Base-by-base conservation (phyloP, 2,329 filamentous ascomycete species). In the Colletotrichum cordylinicola region DNA sequence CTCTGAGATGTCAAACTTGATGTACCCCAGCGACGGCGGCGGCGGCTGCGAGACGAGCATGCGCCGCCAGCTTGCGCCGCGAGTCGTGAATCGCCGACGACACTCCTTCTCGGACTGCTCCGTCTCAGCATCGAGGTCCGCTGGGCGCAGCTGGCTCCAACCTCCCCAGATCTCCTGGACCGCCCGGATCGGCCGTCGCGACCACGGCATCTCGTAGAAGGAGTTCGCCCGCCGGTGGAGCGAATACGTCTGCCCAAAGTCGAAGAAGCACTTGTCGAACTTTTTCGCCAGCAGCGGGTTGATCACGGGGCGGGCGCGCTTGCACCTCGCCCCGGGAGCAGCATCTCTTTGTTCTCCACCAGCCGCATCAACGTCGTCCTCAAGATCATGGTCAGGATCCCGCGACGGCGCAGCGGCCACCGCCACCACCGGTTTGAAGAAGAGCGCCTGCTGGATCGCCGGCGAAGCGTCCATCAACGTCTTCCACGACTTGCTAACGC, bases 401-500 rank as follows among this genome's bases (percentile, higher is more conserved):
- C 24, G 56, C 3, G 18, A 67, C 7, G 21, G 16, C 37, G 52
- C 55, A 8, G 33, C 18, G 12, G 52, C n/a, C 52, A 31, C 58
- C 52, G 27, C 58, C 8, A 35, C n/a, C 33, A 60, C 58, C 10
- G 75, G 73, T 55, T 58, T 67, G 65, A 76, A 73, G 69, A 76
- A 76, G 2, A 76, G 56, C 2, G 73, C 64, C 35, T 69, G 48
- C 7, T 77, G 72, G 1, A 76, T 24, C 8, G 31, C 73, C 10
- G 73, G 65, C 4, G 67, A 76, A 4, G 21, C 61, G 15, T 70
- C 69, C 18, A 70, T 48, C 18, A 72, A 18, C 6, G 27, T 27
- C 12, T 77, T 70, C 81, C 81, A 83, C 31, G 62, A 37, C 27
- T 66, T 79, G 58, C 78, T 79, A 24, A 83, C 80, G 2, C 80